Evolutionary conservation across 78 protist genomes (phyloP).

Genomic region (Dictyostelium firmibasis): DNA sequence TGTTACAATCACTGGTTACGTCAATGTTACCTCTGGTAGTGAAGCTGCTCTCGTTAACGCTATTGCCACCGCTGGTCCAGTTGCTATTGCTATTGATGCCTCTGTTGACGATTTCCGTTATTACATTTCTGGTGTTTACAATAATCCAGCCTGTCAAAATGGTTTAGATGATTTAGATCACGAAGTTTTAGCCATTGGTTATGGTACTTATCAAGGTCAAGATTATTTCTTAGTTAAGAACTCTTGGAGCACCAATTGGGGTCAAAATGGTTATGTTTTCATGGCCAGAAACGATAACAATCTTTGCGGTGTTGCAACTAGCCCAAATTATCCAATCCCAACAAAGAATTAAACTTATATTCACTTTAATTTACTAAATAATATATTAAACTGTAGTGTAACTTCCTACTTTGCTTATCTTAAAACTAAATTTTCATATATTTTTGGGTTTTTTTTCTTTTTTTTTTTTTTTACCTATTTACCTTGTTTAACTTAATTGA

Average conservation of each 20-base stretch:
- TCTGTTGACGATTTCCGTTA: conserved; percentile 67
- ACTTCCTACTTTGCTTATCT: neutral
- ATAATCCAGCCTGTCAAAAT: conserved; percentile 57
- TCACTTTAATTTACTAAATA: neutral
- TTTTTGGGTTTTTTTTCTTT: too few relatives aligned
- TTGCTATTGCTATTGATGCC: conserved; percentile 87
- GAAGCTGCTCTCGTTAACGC: conserved; percentile 75
- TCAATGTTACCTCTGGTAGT: conserved; percentile 69
- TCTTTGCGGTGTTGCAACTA: conserved; percentile 72
- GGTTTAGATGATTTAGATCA: conserved; percentile 85
- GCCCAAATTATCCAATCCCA: conserved; percentile 58
- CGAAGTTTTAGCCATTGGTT: conserved; percentile 88
- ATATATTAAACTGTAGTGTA: neutral
- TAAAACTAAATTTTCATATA: too few relatives aligned
- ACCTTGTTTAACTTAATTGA: too few relatives aligned
- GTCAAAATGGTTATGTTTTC: conserved; percentile 68
- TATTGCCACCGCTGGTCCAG: conserved; percentile 77
- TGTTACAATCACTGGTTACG: conserved; percentile 50
- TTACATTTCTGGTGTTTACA: conserved; percentile 79
- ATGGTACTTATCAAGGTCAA: conserved; percentile 62
- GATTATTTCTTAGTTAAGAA: conserved; percentile 82
- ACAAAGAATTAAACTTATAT: neutral
- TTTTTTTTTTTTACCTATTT: too few relatives aligned
- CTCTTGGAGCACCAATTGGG: conserved; percentile 86
- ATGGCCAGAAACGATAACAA: conserved; percentile 48